Conservation (phyloP, 2,329 filamentous ascomycete species). For the Trichophyton benhamiae region DNA sequence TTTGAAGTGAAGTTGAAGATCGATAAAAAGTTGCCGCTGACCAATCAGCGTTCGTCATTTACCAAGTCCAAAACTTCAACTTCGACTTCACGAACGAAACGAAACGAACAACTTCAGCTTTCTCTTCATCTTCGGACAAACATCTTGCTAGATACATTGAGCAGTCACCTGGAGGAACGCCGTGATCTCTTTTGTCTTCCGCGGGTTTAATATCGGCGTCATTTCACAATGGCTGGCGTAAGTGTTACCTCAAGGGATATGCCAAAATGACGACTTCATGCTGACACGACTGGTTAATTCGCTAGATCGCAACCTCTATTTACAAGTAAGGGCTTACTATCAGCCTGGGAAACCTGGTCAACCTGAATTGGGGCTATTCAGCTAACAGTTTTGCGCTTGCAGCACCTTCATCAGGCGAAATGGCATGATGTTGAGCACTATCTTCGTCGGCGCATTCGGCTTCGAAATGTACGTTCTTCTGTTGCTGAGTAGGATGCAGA, state of each 20-base stretch:
- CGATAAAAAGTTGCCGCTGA: background rate
- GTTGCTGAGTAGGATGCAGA: background rate
- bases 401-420: constrained; percentile 81
- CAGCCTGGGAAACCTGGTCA: background rate
- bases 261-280: background rate
- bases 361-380: background rate
- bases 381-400: constrained; percentile 20
- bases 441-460: constrained; percentile 79
- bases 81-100: background rate
- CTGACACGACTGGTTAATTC: background rate
- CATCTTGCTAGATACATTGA: background rate
- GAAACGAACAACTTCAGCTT: background rate
- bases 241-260: constrained; percentile 19
- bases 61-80: background rate
- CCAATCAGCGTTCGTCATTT: background rate
- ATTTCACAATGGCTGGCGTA: constrained; percentile 48
- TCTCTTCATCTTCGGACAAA: background rate
- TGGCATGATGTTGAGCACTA: constrained; percentile 69
- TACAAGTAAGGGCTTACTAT: constrained; percentile 43
- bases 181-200: background rate
- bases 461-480: constrained; percentile 74
- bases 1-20: background rate
- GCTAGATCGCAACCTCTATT: constrained; percentile 41
- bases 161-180: background rate
- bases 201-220: background rate